phyloP scores from a whole-genome alignment of 306 rosid species.

The Ochetophila trinervis region DNA sequence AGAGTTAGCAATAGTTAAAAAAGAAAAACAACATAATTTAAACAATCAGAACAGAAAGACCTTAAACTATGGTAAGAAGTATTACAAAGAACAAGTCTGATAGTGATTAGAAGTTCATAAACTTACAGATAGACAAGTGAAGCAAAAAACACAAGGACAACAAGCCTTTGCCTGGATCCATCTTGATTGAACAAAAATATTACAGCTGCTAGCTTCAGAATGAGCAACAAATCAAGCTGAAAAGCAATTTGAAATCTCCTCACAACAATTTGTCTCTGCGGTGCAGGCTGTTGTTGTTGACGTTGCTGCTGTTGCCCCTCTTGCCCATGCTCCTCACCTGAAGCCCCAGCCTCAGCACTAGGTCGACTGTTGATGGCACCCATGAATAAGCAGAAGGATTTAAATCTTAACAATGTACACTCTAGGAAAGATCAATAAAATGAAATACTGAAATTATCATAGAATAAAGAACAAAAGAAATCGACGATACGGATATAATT shows the following conservation, averaged over 20 bases:
- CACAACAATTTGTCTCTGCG: conserved; percentile 78
- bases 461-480: too few relatives aligned
- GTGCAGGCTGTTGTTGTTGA: conserved; percentile 72
- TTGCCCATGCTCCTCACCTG: conserved; percentile 68
- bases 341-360: conserved; percentile 50
- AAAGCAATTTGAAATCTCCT: conserved; percentile 90
- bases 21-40: background rate
- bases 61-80: conserved; percentile 2
- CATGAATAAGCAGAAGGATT: conserved; percentile 6
- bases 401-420: background rate
- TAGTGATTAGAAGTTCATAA: background rate
- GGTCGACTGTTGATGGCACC: conserved; percentile 41
- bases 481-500: too few relatives aligned
- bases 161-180: conserved; percentile 90
- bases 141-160: conserved; percentile 77
- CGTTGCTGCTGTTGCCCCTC: conserved; percentile 58
- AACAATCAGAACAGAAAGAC: background rate
- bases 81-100: background rate
- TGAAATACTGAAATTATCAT: background rate
- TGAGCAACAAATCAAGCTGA: conserved; percentile 86
- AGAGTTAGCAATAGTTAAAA: background rate
- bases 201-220: conserved; percentile 91
- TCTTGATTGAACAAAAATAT: conserved; percentile 93
- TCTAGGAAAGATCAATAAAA: background rate
- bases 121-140: conserved; percentile 83